Evolutionary conservation across 331 rosid species (phyloP).

Genomic region (Malus hybrid): DNA sequence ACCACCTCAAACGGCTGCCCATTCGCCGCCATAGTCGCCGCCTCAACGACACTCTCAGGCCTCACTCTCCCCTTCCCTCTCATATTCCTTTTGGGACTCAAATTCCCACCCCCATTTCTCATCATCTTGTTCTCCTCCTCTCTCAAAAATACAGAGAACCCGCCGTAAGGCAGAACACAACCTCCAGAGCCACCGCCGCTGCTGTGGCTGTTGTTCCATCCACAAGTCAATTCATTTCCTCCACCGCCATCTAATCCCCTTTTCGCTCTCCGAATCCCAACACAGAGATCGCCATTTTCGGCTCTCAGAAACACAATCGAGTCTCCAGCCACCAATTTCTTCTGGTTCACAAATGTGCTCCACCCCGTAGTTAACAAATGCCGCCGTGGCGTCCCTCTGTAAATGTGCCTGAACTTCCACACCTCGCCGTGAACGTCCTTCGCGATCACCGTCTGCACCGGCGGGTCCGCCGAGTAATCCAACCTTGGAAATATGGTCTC

Average conservation of each 20-base stretch:
- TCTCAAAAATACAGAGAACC: constrained; percentile 52
- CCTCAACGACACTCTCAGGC: constrained; percentile 71
- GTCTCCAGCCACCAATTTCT: constrained; percentile 94
- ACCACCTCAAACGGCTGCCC: constrained; percentile 71
- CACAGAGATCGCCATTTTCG: constrained; percentile 70
- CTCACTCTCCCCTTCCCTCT: constrained; percentile 46
- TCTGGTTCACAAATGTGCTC: constrained; percentile 94
- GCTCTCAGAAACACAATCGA: constrained; percentile 81
- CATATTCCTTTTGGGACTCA: constrained; percentile 10
- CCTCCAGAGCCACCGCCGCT: constrained; percentile 28
- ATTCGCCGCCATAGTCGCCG: constrained; percentile 48
- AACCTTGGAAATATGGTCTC: constrained; percentile 86
- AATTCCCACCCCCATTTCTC: constrained; percentile 45
- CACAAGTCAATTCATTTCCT: constrained; percentile 29
- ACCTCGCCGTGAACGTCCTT: constrained; percentile 86
- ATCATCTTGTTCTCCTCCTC: constrained; percentile 43
- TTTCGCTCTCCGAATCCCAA: constrained; percentile 82
- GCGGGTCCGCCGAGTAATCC: constrained; percentile 92
- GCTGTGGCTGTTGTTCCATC: constrained; percentile 55
- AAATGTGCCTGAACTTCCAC: constrained; percentile 93
- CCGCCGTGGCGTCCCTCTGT: constrained; percentile 89
- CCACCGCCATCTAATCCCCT: constrained; percentile 40
- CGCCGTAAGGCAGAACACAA: constrained; percentile 38
- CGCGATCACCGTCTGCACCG: constrained; percentile 87
- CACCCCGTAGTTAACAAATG: constrained; percentile 93